Percentiles rank a stretch among this genome's conserved stretches.
phyloP scores from a whole-genome alignment of 306 rosid genomes.

The Vicia villosa region DNA sequence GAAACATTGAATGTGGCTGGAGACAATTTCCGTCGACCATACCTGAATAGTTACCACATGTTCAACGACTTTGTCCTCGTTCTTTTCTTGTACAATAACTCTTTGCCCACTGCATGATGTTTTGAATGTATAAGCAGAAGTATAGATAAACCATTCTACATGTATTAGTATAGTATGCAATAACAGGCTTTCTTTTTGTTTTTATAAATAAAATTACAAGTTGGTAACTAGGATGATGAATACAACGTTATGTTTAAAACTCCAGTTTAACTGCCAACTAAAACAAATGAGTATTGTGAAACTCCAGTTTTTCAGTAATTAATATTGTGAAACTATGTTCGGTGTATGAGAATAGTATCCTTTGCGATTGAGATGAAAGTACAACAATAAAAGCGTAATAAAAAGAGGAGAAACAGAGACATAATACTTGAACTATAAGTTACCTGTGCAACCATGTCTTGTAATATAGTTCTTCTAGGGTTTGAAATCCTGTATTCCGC shows the following conservation, averaged over 20 bases:
- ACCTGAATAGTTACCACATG: constrained; percentile 92
- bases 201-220: constrained; percentile 1
- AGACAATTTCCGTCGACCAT: constrained; percentile 35
- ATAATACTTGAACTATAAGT: constrained; percentile 34
- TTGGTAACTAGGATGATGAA: not conserved
- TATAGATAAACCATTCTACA: constrained; percentile 30
- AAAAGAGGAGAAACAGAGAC: constrained; percentile 7
- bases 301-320: too few species aligned
- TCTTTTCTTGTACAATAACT: constrained; percentile 75
- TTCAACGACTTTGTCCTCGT: constrained; percentile 66
- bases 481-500: constrained; percentile 75
- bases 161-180: not conserved
- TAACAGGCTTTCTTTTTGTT: constrained; percentile 6
- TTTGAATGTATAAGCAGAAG: constrained; percentile 29
- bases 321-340: constrained; percentile 15
- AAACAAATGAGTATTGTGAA: constrained; percentile 8
- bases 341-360: not conserved
- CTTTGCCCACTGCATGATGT: constrained; percentile 82
- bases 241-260: constrained; percentile 2
- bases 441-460: constrained; percentile 98
- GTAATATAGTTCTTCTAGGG: constrained; percentile 83
- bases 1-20: constrained; percentile 14
- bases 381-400: constrained; percentile 9
- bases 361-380: constrained; percentile 25
- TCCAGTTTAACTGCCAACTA: constrained; percentile 14